phyloP scores from a whole-genome alignment of 208 protist genomes.

The Crithidia expoeki region DNA sequence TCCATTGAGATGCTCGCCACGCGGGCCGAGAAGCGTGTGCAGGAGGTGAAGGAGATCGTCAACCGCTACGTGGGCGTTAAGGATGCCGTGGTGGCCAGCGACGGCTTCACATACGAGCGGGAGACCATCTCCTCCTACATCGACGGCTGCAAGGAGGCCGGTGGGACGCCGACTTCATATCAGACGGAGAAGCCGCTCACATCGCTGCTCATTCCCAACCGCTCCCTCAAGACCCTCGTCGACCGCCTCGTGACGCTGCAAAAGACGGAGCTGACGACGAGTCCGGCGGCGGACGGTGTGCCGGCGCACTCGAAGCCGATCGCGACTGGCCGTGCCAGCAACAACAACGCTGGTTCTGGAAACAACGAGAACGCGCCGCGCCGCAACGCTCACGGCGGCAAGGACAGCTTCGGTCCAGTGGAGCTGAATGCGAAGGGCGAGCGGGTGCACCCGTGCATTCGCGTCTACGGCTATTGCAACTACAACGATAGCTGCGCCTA shows the following conservation, averaged over 20 bases:
- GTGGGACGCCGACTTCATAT: conserved; percentile 68
- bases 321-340: conserved; percentile 20
- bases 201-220: conserved; percentile 78
- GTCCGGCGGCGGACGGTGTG: conserved; percentile 11
- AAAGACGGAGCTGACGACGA: conserved; percentile 26
- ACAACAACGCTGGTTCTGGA: too few species aligned
- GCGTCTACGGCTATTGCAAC: conserved; percentile 91
- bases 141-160: conserved; percentile 49
- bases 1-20: conserved; percentile 47
- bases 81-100: conserved; percentile 88
- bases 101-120: conserved; percentile 93
- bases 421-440: conserved; percentile 62
- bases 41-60: conserved; percentile 60
- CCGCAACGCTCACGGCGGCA: conserved; percentile 27
- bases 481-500: conserved; percentile 88
- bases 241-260: conserved; percentile 55
- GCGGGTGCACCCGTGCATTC: conserved; percentile 85
- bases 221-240: conserved; percentile 78
- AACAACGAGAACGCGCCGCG: conserved; percentile 10
- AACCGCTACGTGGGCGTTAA: conserved; percentile 71
- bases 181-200: conserved; percentile 71
- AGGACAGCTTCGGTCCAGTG: conserved; percentile 26
- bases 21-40: conserved; percentile 57
- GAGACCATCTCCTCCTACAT: conserved; percentile 82
- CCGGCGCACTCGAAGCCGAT: conserved; percentile 18